A percentile compares a stretch with the other conserved stretches of the same genome.
Conservation (phyloP, 768 basidiomycete genomes). For the Leccinum incarnatum region DNA sequence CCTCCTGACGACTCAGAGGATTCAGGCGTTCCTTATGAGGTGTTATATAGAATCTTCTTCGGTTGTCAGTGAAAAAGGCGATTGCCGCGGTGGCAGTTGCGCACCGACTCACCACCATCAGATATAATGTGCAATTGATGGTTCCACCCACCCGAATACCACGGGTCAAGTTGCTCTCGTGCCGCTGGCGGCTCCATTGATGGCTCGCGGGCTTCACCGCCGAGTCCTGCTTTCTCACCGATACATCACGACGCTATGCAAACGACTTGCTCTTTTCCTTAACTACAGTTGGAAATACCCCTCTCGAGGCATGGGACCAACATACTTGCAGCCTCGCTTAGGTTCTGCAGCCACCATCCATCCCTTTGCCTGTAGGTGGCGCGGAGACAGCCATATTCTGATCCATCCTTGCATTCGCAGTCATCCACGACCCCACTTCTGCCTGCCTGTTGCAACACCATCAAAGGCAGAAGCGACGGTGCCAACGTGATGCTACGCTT, state of each 20-base stretch:
- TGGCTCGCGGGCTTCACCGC: slow-evolving; percentile 1
- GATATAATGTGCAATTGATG: neutral
- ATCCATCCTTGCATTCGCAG: slow-evolving; percentile 25
- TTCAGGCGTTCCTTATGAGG: slow-evolving; percentile 4
- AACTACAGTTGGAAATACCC: slow-evolving; percentile 15
- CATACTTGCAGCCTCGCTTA: slow-evolving; percentile 28
- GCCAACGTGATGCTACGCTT: slow-evolving; percentile 29
- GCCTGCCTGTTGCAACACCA: slow-evolving; percentile 25
- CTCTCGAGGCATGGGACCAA: slow-evolving; percentile 19
- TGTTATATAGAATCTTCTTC: slow-evolving; percentile 17
- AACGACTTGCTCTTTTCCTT: slow-evolving; percentile 6
- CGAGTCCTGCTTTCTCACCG: slow-evolving; percentile 7
- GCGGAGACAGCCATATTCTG: slow-evolving; percentile 17
- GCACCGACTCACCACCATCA: slow-evolving; percentile 11
- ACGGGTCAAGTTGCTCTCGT: slow-evolving; percentile 3
- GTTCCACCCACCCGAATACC: slow-evolving; percentile 4
- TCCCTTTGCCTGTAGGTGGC: slow-evolving; percentile 30
- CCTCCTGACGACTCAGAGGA: slow-evolving; percentile 7
- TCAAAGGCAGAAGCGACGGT: slow-evolving; percentile 25
- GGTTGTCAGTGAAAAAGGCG: slow-evolving; percentile 15
- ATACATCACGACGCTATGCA: slow-evolving; percentile 6
- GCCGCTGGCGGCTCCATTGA: slow-evolving; percentile 1
- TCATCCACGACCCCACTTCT: slow-evolving; percentile 18
- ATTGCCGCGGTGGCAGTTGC: slow-evolving; percentile 15
- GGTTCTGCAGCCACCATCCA: slow-evolving; percentile 21